Conservation (phyloP, 495 filamentous ascomycete species). For the Amphirosellinia nigrospora region DNA sequence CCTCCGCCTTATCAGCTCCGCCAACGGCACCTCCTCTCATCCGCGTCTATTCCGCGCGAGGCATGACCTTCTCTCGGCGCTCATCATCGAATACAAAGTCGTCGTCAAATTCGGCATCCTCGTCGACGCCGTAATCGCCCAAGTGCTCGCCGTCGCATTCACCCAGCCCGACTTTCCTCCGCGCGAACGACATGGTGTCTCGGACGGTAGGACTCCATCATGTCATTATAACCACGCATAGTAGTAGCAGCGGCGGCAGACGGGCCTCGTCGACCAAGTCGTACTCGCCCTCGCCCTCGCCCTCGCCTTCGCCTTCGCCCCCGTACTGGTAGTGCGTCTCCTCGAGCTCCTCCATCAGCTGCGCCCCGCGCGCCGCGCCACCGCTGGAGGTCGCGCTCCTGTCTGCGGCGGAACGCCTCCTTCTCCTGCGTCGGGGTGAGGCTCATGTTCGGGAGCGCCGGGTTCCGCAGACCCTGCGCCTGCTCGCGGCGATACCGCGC, state of each 20-base stretch:
- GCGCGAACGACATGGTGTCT: constrained; percentile 25
- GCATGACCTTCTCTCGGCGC: not conserved
- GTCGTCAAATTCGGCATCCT: constrained; percentile 74
- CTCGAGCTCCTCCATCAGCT: constrained; percentile 49
- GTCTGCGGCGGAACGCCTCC: constrained; percentile 45
- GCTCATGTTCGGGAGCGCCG: constrained; percentile 11
- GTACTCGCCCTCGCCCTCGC: constrained; percentile 38
- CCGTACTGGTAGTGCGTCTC: constrained; percentile 49
- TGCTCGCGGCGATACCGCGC: constrained; percentile 63
- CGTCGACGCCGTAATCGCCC: constrained; percentile 89
- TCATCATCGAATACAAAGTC: constrained; percentile 9
- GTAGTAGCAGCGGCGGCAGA: constrained; percentile 21
- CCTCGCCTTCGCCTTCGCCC: constrained; percentile 32
- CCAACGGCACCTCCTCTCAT: constrained; percentile 82
- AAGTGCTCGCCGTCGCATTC: constrained; percentile 83
- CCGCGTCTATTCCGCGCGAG: constrained; percentile 20
- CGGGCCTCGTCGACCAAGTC: constrained; percentile 40
- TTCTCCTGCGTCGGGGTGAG: constrained; percentile 53
- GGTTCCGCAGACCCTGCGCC: constrained; percentile 36
- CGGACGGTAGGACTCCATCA: not conserved
- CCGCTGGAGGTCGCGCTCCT: constrained; percentile 36
- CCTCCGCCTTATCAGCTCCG: constrained; percentile 63
- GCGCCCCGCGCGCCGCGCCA: constrained; percentile 30
- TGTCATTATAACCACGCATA: not conserved
- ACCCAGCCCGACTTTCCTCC: constrained; percentile 72